Base-by-base conservation (phyloP, 164 flowering plant genomes). In the Vitis rupestris region DNA sequence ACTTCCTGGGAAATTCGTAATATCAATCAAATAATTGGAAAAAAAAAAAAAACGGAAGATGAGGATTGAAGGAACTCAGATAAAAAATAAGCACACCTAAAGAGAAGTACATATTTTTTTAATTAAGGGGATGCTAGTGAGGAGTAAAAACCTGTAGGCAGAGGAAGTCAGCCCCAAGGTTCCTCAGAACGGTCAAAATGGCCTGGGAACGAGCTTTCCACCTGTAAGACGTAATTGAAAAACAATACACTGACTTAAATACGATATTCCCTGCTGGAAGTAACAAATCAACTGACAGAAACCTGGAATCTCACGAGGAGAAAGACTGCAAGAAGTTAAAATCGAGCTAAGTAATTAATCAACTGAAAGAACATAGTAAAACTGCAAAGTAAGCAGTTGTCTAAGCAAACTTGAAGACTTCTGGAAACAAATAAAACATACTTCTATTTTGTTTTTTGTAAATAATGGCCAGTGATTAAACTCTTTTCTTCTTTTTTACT, bases 121-220 rank as follows among this genome's bases (percentile, higher is more conserved):
- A 23, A 63, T 63, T 30, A 44, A 37, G 53, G n/a, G 10, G n/a
- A 47, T 16, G 30, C 12, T 49, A 48, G 13, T n/a, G 48, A 50
- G 64, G 49, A 29, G 54, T 19, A 23, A 6, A 72, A 52, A 91
- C 98, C 97, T 94, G 98, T 65, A 94, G 70, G 74, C 98, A 94
- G 59, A 90, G 83, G 74, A 94, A 85, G 77, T 94, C 96, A 75
- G 93, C 88, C 14, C 74, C 83, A 48, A 94, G 81, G 73, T 82
- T 79, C 69, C 79, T 81, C 27, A 94, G 89, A 74, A 85, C 78
- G 13, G 82, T 68, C 70, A 92, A 66, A 75, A 89, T 66, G 66
- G 92, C 87, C 65, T 85, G 68, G 9, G 97, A 94, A 74, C 97
- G 94, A 77, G 88, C 83, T 77, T 92, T 90, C 97, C 97, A 92